Evolutionary conservation across 495 filamentous ascomycete species (phyloP).

Genomic region (Aspergillus saccharolyticus): DNA sequence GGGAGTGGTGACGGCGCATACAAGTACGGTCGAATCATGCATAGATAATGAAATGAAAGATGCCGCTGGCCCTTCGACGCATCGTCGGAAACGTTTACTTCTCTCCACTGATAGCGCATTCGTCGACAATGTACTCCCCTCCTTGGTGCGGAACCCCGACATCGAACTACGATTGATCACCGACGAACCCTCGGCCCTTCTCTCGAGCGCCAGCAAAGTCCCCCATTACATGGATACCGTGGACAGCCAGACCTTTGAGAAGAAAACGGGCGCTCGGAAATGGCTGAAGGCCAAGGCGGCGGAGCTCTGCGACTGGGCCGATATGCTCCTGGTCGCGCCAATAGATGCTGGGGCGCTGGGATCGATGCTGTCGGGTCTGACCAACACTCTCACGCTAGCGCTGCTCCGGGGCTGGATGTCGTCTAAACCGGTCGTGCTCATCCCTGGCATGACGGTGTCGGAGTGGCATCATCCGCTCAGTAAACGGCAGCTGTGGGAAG

Average conservation of each 20-base stretch:
- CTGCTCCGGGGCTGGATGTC: slow-evolving; percentile 79
- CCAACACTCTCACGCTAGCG: slow-evolving; percentile 67
- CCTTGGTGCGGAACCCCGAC: slow-evolving; percentile 34
- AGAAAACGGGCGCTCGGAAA: slow-evolving; percentile 41
- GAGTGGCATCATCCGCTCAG: slow-evolving; percentile 88
- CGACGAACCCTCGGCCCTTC: slow-evolving; percentile 42
- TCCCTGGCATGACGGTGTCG: slow-evolving; percentile 74
- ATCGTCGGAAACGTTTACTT: slow-evolving; percentile 37
- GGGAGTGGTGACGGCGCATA: slow-evolving; percentile 17
- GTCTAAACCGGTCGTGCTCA: slow-evolving; percentile 72
- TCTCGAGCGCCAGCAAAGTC: slow-evolving; percentile 40
- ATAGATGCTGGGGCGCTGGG: slow-evolving; percentile 75
- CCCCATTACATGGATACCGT: slow-evolving; percentile 47
- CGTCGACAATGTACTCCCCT: slow-evolving; percentile 37
- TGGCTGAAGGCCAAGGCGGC: slow-evolving; percentile 54
- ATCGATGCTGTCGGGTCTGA: slow-evolving; percentile 76
- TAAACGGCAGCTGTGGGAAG: slow-evolving; percentile 73
- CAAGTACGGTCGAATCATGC: slow-evolving; percentile 12
- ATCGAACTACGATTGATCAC: slow-evolving; percentile 45
- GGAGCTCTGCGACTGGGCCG: slow-evolving; percentile 80
- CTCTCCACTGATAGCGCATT: slow-evolving; percentile 44
- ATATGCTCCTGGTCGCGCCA: slow-evolving; percentile 76
- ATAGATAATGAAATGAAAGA: slow-evolving; percentile 7
- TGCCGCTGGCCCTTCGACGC: slow-evolving; percentile 5
- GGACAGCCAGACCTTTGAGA: slow-evolving; percentile 43